Conservation (phyloP, 2,329 filamentous ascomycete genomes). For the Coleophoma cylindrospora region DNA sequence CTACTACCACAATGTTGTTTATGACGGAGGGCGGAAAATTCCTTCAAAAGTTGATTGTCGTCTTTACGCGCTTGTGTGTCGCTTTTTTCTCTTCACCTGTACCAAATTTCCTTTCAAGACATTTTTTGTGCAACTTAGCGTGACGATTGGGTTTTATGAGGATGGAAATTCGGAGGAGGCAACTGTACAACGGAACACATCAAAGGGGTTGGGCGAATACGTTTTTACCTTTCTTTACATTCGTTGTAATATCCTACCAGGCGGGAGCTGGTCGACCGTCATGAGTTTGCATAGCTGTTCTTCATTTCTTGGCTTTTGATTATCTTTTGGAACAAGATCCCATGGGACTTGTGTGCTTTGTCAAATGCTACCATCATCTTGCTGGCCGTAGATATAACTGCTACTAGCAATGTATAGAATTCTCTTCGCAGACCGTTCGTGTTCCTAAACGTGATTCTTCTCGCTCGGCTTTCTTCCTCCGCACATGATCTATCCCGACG, state of each 20-base stretch:
- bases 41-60: slow-evolving; percentile 21
- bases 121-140: slow-evolving; percentile 27
- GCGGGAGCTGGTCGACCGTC: slow-evolving; percentile 24
- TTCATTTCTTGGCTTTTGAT: slow-evolving; percentile 9
- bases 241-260: slow-evolving; percentile 27
- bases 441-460: not conserved
- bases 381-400: not conserved
- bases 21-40: slow-evolving; percentile 26
- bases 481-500: not conserved
- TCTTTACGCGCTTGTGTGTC: slow-evolving; percentile 13
- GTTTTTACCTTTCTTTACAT: slow-evolving; percentile 19
- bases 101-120: slow-evolving; percentile 21
- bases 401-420: not conserved
- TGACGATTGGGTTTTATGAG: slow-evolving; percentile 22
- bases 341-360: slow-evolving; percentile 15
- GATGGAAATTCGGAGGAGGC: slow-evolving; percentile 9
- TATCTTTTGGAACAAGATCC: too few relatives aligned
- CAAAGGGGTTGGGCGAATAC: slow-evolving; percentile 4
- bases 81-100: slow-evolving; percentile 19
- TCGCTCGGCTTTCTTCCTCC: not conserved
- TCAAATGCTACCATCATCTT: slow-evolving; percentile 9
- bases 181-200: slow-evolving; percentile 14
- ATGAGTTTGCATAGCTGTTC: slow-evolving; percentile 11
- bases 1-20: slow-evolving; percentile 21
- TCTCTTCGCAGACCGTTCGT: not conserved